Base-by-base conservation (phyloP, 192 early-diverging fungal genomes). In the Jimgerdemannia flammicorona region DNA sequence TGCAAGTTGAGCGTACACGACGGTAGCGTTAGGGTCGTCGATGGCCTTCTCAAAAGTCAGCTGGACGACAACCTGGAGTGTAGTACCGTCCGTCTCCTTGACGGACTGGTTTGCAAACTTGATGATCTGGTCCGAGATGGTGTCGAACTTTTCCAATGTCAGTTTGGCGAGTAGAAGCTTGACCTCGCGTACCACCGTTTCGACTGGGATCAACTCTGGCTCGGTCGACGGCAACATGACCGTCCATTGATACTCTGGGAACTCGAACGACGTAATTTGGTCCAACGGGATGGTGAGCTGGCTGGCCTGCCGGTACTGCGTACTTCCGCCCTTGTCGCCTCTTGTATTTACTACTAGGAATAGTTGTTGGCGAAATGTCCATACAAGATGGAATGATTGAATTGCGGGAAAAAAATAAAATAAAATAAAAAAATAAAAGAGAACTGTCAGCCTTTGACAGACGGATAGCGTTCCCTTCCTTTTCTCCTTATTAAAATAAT, bases 131-230 rank as follows among this genome's bases (percentile, higher is more conserved):
- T 87, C 85, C 4, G 92, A 89, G 40, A 98, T 88, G 17, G 79
- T 76, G 40, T 93, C 92, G 79, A 97, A 98, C 84, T 94, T 96
- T 76, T 97, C 97, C 3, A 92, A 82, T n/a, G 97, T 95, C 70
- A 98, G 84, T 88, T 98, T 98, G 89, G 97, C 97, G 70, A 98
- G 84, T 39, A 95, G 84, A 78, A 88, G 90, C 83, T 92, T 93
- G 18, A 92, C 90, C 87, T 94, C 91, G 20, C 92, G 90, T 66
- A 89, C 87, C 43, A 87, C 85, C 29, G 87, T 71, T 42, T 92
- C 92, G 44, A 84, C 71, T 8, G 76, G 68, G 4, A 80, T 65
- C 4, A 76, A 43, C 54, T 86, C 86, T 3, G 85, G 83, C 11
- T 43, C 80, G 8, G 74, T 20, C 77, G 84, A 29, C 29, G 29